Evolutionary conservation across 176 grass and related monocot genomes (phyloP).

Genomic region (Cenchrus purpureus): DNA sequence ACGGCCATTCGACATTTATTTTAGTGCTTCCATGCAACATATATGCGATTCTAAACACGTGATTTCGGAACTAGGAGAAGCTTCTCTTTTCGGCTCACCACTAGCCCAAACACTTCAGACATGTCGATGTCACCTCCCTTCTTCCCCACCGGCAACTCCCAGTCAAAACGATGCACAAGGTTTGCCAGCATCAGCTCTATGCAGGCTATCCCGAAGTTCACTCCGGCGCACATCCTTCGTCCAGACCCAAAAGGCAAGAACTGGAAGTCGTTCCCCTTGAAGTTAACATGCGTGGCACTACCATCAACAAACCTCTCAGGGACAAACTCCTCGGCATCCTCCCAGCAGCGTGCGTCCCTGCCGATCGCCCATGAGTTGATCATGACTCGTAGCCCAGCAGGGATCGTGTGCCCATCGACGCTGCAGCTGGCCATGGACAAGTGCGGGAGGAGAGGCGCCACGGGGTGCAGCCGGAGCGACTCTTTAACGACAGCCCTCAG

Average conservation of each 20-base stretch:
- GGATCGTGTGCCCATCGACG: conserved; percentile 40
- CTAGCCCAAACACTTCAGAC: conserved; percentile 46
- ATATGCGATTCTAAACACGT: too few relatives aligned
- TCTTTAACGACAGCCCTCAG: conserved; percentile 50
- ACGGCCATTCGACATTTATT: too few relatives aligned
- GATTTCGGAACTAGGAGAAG: conserved; percentile 39
- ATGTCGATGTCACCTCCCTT: conserved; percentile 22
- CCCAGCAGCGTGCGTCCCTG: conserved; percentile 22
- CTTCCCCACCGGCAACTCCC: neutral
- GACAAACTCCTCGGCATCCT: neutral
- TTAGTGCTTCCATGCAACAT: too few relatives aligned
- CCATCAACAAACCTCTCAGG: conserved; percentile 5
- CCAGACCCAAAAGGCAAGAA: neutral
- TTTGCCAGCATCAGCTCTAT: conserved; percentile 11
- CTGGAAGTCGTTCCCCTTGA: neutral
- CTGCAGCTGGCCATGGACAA: conserved; percentile 36
- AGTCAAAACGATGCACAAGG: neutral
- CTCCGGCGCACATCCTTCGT: neutral
- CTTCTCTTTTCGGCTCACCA: conserved; percentile 30
- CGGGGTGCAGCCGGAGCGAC: conserved; percentile 40
- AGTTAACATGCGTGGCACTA: neutral
- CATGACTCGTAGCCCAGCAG: neutral
- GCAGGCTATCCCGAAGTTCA: neutral
- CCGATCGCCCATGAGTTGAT: neutral
- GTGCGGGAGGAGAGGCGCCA: conserved; percentile 39